Conservation (phyloP, 1,139 yeast species). For the Yamadazyma epiphylla region DNA sequence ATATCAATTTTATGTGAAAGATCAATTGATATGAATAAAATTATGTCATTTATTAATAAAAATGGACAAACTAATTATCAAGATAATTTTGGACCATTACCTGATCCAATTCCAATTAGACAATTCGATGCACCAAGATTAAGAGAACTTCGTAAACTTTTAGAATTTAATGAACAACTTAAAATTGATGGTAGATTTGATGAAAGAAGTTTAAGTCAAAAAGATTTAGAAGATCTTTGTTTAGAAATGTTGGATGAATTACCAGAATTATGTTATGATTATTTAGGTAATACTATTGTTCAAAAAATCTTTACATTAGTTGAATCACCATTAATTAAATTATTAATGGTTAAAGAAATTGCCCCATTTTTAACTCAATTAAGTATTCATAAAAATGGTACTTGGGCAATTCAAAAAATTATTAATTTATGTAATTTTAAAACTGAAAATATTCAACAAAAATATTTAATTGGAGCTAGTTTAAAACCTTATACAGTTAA, state of each 20-base stretch:
- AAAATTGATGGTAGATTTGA: slow-evolving; percentile 4
- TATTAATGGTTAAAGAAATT: slow-evolving; percentile 76
- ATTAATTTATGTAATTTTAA: slow-evolving; percentile 62
- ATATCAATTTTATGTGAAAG: slow-evolving; percentile 18
- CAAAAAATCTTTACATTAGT: slow-evolving; percentile 81
- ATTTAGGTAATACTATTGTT: slow-evolving; percentile 91
- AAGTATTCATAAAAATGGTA: slow-evolving; percentile 96
- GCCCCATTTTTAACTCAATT: slow-evolving; percentile 83
- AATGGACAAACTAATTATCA: slow-evolving; percentile 35
- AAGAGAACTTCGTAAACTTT: slow-evolving; percentile 51
- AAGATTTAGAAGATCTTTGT: slow-evolving; percentile 79
- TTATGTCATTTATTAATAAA: slow-evolving; percentile 28
- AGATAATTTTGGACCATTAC: slow-evolving; percentile 63
- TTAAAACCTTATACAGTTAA: slow-evolving; percentile 82
- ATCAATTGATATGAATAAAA: slow-evolving; percentile 26
- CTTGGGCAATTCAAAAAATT: slow-evolving; percentile 98
- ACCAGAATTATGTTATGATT: slow-evolving; percentile 89
- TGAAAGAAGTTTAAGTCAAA: slow-evolving; percentile 21
- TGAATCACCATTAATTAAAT: slow-evolving; percentile 63
- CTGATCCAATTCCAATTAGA: slow-evolving; percentile 59
- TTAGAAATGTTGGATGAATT: slow-evolving; percentile 83
- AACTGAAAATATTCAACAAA: slow-evolving; percentile 59
- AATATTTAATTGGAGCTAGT: slow-evolving; percentile 61
- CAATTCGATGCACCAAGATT: slow-evolving; percentile 87
- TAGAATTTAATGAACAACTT: slow-evolving; percentile 40